These are phyloP conservation scores for Litsea cubeba DNA, from an alignment of 164 flowering plant species.

Conservation along the genomic window DNA sequence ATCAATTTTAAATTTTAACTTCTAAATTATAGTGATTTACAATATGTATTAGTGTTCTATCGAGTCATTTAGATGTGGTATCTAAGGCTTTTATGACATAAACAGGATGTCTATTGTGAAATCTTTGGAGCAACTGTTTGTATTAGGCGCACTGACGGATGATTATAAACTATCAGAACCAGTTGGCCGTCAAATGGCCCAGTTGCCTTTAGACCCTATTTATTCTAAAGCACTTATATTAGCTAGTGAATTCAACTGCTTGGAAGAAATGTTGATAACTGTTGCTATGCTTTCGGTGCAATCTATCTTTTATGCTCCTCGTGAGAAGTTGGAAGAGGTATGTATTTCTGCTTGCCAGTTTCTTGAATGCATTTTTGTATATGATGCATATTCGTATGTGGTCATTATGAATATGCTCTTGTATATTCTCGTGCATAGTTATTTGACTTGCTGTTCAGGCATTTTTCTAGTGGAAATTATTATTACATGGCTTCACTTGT, in stretches of 20 bases:
- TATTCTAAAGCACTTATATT: slow-evolving; percentile 83
- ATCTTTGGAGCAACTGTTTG: slow-evolving; percentile 74
- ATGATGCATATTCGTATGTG: neutral
- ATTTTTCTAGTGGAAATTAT: neutral
- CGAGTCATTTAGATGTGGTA: neutral
- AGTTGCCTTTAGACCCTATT: slow-evolving; percentile 78
- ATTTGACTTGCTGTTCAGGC: too few species aligned
- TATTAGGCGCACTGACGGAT: slow-evolving; percentile 85
- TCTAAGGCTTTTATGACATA: slow-evolving; percentile 3
- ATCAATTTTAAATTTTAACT: too few species aligned
- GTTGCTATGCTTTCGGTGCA: slow-evolving; percentile 95
- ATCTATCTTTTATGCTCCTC: slow-evolving; percentile 78
- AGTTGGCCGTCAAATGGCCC: slow-evolving; percentile 85
- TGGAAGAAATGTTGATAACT: slow-evolving; percentile 89
- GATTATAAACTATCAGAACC: slow-evolving; percentile 80
- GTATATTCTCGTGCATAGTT: too few species aligned
- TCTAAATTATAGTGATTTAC: too few species aligned
- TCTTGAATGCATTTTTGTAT: neutral
- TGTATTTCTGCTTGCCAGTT: neutral
- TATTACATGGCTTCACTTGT: neutral
- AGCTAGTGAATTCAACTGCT: slow-evolving; percentile 75
- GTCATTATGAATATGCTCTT: too few species aligned
- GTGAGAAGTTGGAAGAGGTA: slow-evolving; percentile 85
- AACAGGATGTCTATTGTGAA: slow-evolving; percentile 72
- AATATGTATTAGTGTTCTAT: too few species aligned